These are phyloP conservation scores for Austroboletus niveus DNA, from an alignment of 1,284 basidiomycete species.

Conservation along the genomic window DNA sequence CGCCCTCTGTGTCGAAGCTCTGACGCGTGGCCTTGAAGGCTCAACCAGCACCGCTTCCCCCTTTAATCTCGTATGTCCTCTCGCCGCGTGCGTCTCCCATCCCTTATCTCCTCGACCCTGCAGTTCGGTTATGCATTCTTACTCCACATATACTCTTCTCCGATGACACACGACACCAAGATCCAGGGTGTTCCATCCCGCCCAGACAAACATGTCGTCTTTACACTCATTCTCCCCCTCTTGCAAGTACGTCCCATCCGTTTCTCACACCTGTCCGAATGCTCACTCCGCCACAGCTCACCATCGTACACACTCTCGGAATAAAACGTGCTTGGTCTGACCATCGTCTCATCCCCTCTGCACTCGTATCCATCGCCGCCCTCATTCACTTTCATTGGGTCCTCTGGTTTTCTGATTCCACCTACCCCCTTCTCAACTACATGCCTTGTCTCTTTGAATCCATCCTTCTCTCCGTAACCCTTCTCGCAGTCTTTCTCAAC, in stretches of 20 bases:
- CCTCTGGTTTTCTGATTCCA: constrained; percentile 45
- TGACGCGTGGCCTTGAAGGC: constrained; percentile 67
- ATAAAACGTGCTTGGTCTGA: constrained; percentile 57
- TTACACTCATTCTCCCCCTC: constrained; percentile 67
- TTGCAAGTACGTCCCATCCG: constrained; percentile 47
- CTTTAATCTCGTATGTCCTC: constrained; percentile 58
- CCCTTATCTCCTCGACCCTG: neutral
- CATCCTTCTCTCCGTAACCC: constrained; percentile 50
- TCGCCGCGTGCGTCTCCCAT: constrained; percentile 3
- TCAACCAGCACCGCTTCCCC: constrained; percentile 54
- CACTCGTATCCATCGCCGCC: constrained; percentile 54
- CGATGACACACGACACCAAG: constrained; percentile 51
- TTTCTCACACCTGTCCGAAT: neutral
- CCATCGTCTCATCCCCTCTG: constrained; percentile 64
- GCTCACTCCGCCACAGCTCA: constrained; percentile 41
- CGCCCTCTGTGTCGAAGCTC: constrained; percentile 60
- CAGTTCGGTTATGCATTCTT: constrained; percentile 75
- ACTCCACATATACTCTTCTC: constrained; percentile 68
- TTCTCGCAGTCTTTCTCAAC: constrained; percentile 58
- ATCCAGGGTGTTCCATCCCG: constrained; percentile 47
- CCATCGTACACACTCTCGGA: constrained; percentile 61
- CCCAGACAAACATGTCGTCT: constrained; percentile 65
- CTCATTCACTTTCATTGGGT: constrained; percentile 67
- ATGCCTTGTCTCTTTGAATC: constrained; percentile 70
- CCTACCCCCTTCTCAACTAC: constrained; percentile 70